A percentile compares a stretch with the other conserved stretches of the same genome.
Conservation (phyloP, 495 filamentous ascomycete genomes). For the Penicillium maclennaniae region DNA sequence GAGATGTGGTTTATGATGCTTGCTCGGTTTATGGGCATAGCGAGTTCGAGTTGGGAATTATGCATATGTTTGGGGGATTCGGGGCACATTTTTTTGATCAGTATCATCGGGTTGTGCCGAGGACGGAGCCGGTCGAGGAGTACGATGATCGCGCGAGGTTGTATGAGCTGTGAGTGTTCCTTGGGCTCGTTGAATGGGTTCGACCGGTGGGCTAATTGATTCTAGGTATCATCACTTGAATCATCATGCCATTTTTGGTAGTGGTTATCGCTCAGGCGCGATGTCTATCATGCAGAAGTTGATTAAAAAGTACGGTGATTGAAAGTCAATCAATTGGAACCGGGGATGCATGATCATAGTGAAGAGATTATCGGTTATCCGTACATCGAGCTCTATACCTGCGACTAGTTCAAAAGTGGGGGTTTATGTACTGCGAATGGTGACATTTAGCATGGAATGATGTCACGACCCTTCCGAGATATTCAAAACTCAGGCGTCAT, state of each 20-base stretch:
- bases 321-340: not conserved
- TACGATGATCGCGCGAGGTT: slow-evolving; percentile 75
- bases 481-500: not conserved
- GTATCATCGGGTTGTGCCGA: slow-evolving; percentile 71
- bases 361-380: too few species aligned
- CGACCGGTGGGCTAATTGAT: not conserved
- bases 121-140: slow-evolving; percentile 77
- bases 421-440: not conserved
- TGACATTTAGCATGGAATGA: not conserved
- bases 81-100: slow-evolving; percentile 64
- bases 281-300: slow-evolving; percentile 71
- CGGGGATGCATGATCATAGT: not conserved
- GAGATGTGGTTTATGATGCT: slow-evolving; percentile 85
- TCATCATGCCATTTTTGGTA: slow-evolving; percentile 80
- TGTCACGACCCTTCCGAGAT: not conserved
- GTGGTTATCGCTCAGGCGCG: slow-evolving; percentile 68
- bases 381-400: too few species aligned
- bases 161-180: slow-evolving; percentile 71
- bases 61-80: slow-evolving; percentile 96
- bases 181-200: not conserved
- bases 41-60: slow-evolving; percentile 90
- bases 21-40: slow-evolving; percentile 75
- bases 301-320: slow-evolving; percentile 58
- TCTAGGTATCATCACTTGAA: slow-evolving; percentile 85
- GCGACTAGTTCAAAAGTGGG: not conserved